Percentiles rank a stretch among this genome's conserved stretches.
These are phyloP conservation scores for Aspergillus brasiliensis DNA, from an alignment of 2,329 filamentous ascomycete species.

Conservation along the genomic window DNA sequence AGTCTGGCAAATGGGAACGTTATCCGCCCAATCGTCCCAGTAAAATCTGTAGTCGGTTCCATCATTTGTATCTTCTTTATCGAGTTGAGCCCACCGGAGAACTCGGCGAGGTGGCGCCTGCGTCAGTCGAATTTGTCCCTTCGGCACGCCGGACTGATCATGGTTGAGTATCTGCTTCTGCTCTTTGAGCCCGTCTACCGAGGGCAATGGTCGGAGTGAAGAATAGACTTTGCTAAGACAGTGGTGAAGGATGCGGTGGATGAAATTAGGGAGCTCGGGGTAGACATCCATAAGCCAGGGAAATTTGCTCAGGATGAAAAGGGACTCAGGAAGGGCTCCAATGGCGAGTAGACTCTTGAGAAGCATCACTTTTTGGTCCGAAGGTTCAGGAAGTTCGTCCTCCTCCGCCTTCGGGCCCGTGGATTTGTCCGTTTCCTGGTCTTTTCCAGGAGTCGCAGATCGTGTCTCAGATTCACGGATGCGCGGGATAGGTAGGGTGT, in stretches of 20 bases:
- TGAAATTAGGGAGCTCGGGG: slow-evolving; percentile 74
- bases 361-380: slow-evolving; percentile 84
- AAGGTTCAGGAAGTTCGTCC: slow-evolving; percentile 67
- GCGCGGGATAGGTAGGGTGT: slow-evolving; percentile 59
- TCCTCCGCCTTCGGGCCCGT: slow-evolving; percentile 41
- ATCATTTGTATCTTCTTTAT: slow-evolving; percentile 73
- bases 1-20: slow-evolving; percentile 84
- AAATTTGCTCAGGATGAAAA: slow-evolving; percentile 89
- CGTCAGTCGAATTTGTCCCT: slow-evolving; percentile 67
- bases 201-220: slow-evolving; percentile 50
- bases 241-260: slow-evolving; percentile 83
- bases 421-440: slow-evolving; percentile 51
- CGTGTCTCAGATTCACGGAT: slow-evolving; percentile 55
- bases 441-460: slow-evolving; percentile 58
- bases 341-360: slow-evolving; percentile 85
- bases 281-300: slow-evolving; percentile 89
- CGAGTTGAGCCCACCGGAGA: slow-evolving; percentile 81
- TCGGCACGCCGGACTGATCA: slow-evolving; percentile 69
- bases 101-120: slow-evolving; percentile 65
- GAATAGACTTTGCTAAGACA: slow-evolving; percentile 76
- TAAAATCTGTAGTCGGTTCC: slow-evolving; percentile 84
- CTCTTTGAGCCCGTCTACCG: slow-evolving; percentile 48
- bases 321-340: slow-evolving; percentile 86
- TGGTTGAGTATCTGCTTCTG: slow-evolving; percentile 53
- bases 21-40: slow-evolving; percentile 96